Evolutionary conservation across 179 eudicot genomes (phyloP).

Genomic region (Beta macrorhiza): DNA sequence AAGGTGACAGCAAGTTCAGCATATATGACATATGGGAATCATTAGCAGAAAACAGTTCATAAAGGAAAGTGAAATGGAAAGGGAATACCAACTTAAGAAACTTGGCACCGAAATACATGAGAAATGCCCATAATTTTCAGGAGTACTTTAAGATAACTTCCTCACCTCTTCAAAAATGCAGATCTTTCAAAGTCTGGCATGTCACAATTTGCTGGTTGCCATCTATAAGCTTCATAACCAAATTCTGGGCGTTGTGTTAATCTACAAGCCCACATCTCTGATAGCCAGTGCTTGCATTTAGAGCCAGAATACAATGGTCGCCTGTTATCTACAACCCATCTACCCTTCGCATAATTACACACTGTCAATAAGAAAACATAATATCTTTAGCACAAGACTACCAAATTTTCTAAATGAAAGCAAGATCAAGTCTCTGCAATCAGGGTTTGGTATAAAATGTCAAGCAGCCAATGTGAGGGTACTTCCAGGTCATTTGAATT

Average conservation of each 20-base stretch:
- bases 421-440: constrained; percentile 11
- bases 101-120: not conserved
- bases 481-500: not conserved
- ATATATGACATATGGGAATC: not conserved
- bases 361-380: constrained; percentile 42
- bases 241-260: constrained; percentile 78
- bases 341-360: constrained; percentile 82
- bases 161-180: constrained; percentile 58
- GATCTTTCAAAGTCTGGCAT: constrained; percentile 68
- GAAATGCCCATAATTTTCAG: not conserved
- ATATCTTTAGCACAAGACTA: not conserved
- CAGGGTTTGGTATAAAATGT: not conserved
- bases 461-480: not conserved
- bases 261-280: constrained; percentile 92
- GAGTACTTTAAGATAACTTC: not conserved
- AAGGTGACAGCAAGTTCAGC: not conserved
- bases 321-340: constrained; percentile 64
- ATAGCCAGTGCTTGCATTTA: constrained; percentile 82
- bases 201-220: constrained; percentile 81
- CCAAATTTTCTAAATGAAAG: not conserved
- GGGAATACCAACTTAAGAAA: not conserved
- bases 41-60: not conserved
- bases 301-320: constrained; percentile 83
- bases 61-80: not conserved
- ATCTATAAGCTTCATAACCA: constrained; percentile 66